Base-by-base conservation (phyloP, 345 rosid species). In the Rubroshorea leprosula region DNA sequence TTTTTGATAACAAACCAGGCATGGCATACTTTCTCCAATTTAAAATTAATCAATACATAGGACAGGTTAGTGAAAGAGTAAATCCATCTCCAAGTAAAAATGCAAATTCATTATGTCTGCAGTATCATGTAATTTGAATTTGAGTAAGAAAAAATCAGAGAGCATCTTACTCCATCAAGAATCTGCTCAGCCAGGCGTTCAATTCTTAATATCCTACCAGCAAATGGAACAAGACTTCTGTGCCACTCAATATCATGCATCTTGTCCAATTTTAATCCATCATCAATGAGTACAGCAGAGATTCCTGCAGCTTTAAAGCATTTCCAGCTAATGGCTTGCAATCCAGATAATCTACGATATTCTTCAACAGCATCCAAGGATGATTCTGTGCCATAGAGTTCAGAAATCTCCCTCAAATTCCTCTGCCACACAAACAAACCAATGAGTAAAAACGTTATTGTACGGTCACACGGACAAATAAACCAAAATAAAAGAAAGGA, bases 121-220 rank as follows among this genome's bases (percentile, higher is more conserved):
- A 23, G 5, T 1, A 16, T 11, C 18, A 41, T 25, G 14, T 26
- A 56, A 54, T 31, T 16, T 44, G 17, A 47, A 58, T 3, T 27
- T n/a, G 39, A 54, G 22, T 31, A 31, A 5, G 1, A 22, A 27
- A 24, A 35, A 52, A 22, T 14, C n/a, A 62, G 47, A 62, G 58
- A 61, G 21, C 6, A 46, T 53, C 82, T 73, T 60, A 82, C 95
- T 49, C 65, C 66, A 24, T 87, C 75, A 16, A 93, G 85, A 64
- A 89, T 87, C 58, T 82, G 77, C 84, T 89, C 96, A 0, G 99
- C 97, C 19, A 87, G 62, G 55, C 73, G 59, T 79, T 93, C 99
- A 64, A 89, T 80, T 46, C 94, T 82, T 64, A 93, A 70, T 7
- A 93, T 78, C 47, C 92, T 77, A 70, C 96, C 96, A 62, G 87